Evolutionary conservation across 202 grass and related monocot genomes (phyloP).

Genomic region (Saccharum hybrid): DNA sequence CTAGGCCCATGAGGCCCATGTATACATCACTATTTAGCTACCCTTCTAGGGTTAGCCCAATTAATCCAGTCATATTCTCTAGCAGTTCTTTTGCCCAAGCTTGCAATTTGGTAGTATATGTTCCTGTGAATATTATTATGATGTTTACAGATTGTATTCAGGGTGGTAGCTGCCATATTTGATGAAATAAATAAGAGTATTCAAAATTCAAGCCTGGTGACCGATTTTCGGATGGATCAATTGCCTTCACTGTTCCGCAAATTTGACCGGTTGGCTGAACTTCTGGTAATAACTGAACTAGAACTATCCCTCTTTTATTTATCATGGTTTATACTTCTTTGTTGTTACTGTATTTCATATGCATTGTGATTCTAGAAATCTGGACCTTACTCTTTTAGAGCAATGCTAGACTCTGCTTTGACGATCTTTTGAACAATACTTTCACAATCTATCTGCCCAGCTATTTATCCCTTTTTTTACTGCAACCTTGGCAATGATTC

Average conservation of each 20-base stretch:
- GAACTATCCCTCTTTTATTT: constrained; percentile 23
- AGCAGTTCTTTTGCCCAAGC: neutral
- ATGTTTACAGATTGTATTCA: constrained; percentile 65
- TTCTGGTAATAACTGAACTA: constrained; percentile 72
- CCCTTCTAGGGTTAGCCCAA: too few species aligned
- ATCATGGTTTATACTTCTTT: constrained; percentile 18
- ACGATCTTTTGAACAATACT: neutral
- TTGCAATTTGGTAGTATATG: constrained; percentile 37
- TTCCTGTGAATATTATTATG: constrained; percentile 48
- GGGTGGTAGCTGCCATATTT: constrained; percentile 70
- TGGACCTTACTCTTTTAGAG: neutral
- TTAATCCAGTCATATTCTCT: too few species aligned
- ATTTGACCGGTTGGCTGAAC: constrained; percentile 62
- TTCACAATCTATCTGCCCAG: neutral
- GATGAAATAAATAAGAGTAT: constrained; percentile 67
- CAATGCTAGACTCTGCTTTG: constrained; percentile 14
- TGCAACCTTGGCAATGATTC: neutral
- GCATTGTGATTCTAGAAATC: constrained; percentile 13
- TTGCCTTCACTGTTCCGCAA: constrained; percentile 69
- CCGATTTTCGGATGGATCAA: constrained; percentile 71
- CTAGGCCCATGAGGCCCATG: too few species aligned
- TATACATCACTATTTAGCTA: too few species aligned
- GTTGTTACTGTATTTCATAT: constrained; percentile 17
- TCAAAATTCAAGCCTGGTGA: constrained; percentile 69
- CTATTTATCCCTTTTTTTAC: neutral